Evolutionary conservation across 208 protist species (phyloP), one percentile per base, ranked within the genome.

Genomic region (Lotmaria passim): DNA sequence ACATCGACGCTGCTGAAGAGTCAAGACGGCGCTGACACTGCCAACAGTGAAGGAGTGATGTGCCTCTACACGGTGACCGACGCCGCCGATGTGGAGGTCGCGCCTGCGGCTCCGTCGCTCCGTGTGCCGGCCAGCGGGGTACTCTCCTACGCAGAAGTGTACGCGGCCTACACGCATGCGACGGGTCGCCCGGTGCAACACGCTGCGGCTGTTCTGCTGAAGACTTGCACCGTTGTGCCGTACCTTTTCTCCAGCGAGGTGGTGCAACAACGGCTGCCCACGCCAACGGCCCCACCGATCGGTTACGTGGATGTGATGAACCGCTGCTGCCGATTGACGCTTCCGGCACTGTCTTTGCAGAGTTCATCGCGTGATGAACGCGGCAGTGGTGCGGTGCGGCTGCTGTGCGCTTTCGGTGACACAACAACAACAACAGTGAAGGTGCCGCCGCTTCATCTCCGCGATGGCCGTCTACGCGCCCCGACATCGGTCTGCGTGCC

Each of bases 201-300:
- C 33, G 62, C 62, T 0, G 62, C 62, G 12, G 62, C 50, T 3
- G 14, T 68, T 0, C 34, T 26, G 38, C 36, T 68, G 26, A 47
- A 34, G 0, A 50, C 36, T 12, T 58, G 50, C 38, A 56, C 62
- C 0, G 38, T 47, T 0, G 62, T 68, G 38, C 31, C 62, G 50
- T 68, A 68, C 50, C 62, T 68, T 38, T 68, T 59, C 38, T 50
- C 62, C 10, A 68, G 62, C n/a, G 62, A 68, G 33, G 7, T 6
- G 34, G 62, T 68, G 26, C 50, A 50, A 23, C 50, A 51, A 15
- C 26, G 50, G 14, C 0, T 68, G 2, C 50, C 62, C 0, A 50
- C 38, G n/a, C 62, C 62, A 17, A 23, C 48, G 10, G 47, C 50
- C 7, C 36, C 62, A 28, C 62, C 62, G 17, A 7, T 17, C 3